Evolutionary conservation across 2,329 filamentous ascomycete genomes (phyloP), one percentile per base, ranked within the genome.

Genomic region (Aspergillus eucalypticola): DNA sequence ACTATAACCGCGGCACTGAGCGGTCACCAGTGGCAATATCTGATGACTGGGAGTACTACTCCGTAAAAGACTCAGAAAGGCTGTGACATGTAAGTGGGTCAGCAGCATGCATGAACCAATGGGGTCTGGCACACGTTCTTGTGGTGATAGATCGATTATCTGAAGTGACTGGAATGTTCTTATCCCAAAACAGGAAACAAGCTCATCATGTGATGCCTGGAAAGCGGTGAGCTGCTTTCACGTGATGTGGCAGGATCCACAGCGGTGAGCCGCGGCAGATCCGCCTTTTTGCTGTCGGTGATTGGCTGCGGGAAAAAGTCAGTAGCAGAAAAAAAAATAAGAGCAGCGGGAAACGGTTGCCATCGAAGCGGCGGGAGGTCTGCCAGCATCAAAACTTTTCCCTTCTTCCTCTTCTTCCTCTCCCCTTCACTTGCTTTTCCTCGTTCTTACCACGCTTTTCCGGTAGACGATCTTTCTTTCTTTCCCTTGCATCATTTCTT

Each of bases 391-490:
- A 62, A 56, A 61, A 59, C 55, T 60, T 64, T 62, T 61, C 44
- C 49, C 44, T 53, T 48, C 27, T 60, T 38, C 55, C 54, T 32
- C 15, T 52, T 63, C 54, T 23, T 56, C 61, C 67, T 60, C 35
- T 42, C 55, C 62, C 62, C 61, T 67, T 68, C 67, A 66, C 64
- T 67, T 59, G 58, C 58, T 60, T 62, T 64, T 38, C 32, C 48
- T 65, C 60, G 23, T 52, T 55, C 60, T 63, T 58, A 35, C 64
- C 41, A 54, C 59, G 59, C 59, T 66, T 44, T 19, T 60, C 60
- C 59, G 55, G 62, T 68, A 66, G 49, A 48, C 42, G 49, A 59
- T 61, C 67, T 64, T 62, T 65, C 58, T 44, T 61, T 64, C 65
- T 65, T 61, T 60, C 59, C 46, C 15, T 35, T 29, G 15, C 46